phyloP scores from a whole-genome alignment of 140 eudicot genomes.

The Senecio squalidus region DNA sequence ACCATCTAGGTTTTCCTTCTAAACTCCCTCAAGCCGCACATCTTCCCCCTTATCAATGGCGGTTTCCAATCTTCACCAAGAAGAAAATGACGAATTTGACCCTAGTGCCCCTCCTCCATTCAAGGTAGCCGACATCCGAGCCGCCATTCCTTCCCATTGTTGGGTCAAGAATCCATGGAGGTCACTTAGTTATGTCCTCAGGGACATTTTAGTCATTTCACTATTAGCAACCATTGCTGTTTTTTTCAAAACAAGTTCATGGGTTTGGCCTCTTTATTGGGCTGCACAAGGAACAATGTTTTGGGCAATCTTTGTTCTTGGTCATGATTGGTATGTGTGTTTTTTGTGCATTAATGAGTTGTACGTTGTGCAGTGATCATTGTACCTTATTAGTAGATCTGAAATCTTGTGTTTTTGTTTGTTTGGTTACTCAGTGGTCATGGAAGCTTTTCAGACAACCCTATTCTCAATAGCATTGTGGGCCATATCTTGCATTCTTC shows the following conservation, averaged over 20 bases:
- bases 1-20: conserved; percentile 1
- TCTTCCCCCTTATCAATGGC: conserved; percentile 27
- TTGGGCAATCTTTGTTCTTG: conserved; percentile 89
- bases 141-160: conserved; percentile 78
- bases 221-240: conserved; percentile 37
- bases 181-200: conserved; percentile 54
- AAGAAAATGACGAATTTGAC: conserved; percentile 36
- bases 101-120: conserved; percentile 78
- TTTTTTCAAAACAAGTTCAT: conserved; percentile 31
- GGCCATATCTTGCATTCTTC: conserved; percentile 58
- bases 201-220: conserved; percentile 45
- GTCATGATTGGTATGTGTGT: conserved; percentile 70
- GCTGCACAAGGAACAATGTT: conserved; percentile 84
- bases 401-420: conserved; percentile 13
- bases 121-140: conserved; percentile 58
- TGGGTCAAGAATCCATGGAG: conserved; percentile 81
- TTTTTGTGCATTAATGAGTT: not conserved
- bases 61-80: conserved; percentile 13
- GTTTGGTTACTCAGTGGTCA: conserved; percentile 50
- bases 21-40: conserved; percentile 4
- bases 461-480: conserved; percentile 39
- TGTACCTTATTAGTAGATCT: conserved; percentile 3
- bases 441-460: conserved; percentile 61
- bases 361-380: not conserved
- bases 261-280: conserved; percentile 78